Conservation (phyloP, 768 basidiomycete genomes). For the Hygrophorus pudorinus region DNA sequence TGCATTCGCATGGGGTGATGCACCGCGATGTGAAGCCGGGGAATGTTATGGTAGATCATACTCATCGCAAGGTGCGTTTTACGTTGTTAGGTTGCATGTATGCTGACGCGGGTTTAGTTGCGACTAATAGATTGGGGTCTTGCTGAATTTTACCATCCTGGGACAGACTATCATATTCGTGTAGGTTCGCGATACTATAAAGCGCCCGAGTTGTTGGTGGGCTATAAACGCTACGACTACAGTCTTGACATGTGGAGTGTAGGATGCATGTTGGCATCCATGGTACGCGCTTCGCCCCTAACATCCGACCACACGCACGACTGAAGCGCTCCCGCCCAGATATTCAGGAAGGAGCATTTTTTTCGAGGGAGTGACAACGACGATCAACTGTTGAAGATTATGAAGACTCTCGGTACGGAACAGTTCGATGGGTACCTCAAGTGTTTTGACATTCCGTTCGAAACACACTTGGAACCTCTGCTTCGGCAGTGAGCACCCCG, state of each 20-base stretch:
- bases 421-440: slow-evolving; percentile 51
- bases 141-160: slow-evolving; percentile 68
- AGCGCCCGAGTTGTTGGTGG: slow-evolving; percentile 61
- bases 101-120: slow-evolving; percentile 21
- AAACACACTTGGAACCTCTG: slow-evolving; percentile 48
- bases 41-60: slow-evolving; percentile 69
- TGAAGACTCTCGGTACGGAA: slow-evolving; percentile 60
- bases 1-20: slow-evolving; percentile 65
- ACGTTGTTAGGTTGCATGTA: too few relatives aligned
- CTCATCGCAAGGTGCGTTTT: slow-evolving; percentile 51
- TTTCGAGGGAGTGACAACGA: slow-evolving; percentile 69
- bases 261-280: slow-evolving; percentile 66
- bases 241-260: slow-evolving; percentile 66
- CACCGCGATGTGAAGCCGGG: slow-evolving; percentile 40
- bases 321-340: slow-evolving; percentile 23
- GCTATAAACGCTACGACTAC: slow-evolving; percentile 66
- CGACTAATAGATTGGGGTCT: slow-evolving; percentile 69
- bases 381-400: slow-evolving; percentile 62
- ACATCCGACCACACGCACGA: background rate
- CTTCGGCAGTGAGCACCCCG: slow-evolving; percentile 33
- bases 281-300: slow-evolving; percentile 32
- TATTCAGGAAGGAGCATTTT: slow-evolving; percentile 67
- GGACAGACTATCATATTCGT: slow-evolving; percentile 61
- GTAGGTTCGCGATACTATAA: slow-evolving; percentile 69
- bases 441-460: slow-evolving; percentile 56